phyloP scores from a whole-genome alignment of 2,329 filamentous ascomycete species.

The Pseudocercospora fijiensis region DNA sequence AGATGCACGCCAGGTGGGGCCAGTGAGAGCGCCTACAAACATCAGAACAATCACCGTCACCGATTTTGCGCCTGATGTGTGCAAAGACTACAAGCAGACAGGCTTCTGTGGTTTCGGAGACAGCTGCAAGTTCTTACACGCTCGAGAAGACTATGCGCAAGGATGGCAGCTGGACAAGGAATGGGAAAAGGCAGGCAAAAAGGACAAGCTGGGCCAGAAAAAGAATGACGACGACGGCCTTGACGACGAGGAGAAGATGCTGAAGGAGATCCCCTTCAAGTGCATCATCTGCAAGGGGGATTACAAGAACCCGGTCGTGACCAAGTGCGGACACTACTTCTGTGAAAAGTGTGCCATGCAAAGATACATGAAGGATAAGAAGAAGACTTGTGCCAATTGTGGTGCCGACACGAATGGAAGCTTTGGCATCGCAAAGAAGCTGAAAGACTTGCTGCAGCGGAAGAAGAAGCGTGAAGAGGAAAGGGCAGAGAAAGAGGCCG shows the following conservation, averaged over 20 bases:
- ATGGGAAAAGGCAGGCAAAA: slow-evolving; percentile 83
- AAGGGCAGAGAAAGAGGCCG: slow-evolving; percentile 56
- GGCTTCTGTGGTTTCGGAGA: slow-evolving; percentile 73
- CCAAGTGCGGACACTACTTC: slow-evolving; percentile 93
- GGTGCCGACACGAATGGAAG: slow-evolving; percentile 82
- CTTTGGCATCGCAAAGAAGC: slow-evolving; percentile 81
- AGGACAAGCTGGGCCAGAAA: slow-evolving; percentile 56
- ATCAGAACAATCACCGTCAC: slow-evolving; percentile 86
- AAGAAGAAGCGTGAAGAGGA: slow-evolving; percentile 63
- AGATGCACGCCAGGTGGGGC: slow-evolving; percentile 71
- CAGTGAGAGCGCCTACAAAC: slow-evolving; percentile 84
- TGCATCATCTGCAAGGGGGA: slow-evolving; percentile 80
- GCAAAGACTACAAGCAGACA: slow-evolving; percentile 88
- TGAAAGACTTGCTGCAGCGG: slow-evolving; percentile 76
- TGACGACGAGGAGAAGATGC: slow-evolving; percentile 65
- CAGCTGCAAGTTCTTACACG: slow-evolving; percentile 78
- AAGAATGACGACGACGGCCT: slow-evolving; percentile 55
- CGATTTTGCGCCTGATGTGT: slow-evolving; percentile 89
- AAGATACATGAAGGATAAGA: slow-evolving; percentile 76
- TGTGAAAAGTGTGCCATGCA: slow-evolving; percentile 86
- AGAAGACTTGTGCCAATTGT: slow-evolving; percentile 79
- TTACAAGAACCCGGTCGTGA: slow-evolving; percentile 79
- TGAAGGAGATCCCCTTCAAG: slow-evolving; percentile 83
- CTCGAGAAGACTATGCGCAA: slow-evolving; percentile 76
- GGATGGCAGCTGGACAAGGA: slow-evolving; percentile 95